These are phyloP conservation scores for Mycena kentingensis DNA, from an alignment of 768 basidiomycete genomes.

Conservation along the genomic window DNA sequence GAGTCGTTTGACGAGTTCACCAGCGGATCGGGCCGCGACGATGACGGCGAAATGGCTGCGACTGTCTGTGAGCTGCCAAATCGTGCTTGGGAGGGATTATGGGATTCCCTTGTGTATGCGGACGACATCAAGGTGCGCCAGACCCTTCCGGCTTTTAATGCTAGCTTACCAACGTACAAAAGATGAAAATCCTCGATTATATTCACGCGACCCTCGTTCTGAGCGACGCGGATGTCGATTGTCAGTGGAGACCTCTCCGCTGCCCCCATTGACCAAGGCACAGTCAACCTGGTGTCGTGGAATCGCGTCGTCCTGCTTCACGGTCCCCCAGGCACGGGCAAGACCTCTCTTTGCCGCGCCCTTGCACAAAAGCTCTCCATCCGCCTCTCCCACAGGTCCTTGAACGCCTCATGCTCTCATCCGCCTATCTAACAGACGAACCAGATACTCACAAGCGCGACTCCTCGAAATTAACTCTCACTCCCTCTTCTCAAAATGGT, in stretches of 20 bases:
- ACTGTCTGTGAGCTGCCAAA: slow-evolving; percentile 89
- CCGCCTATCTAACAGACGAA: slow-evolving; percentile 4
- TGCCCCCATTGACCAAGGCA: slow-evolving; percentile 2
- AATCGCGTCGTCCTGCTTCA: slow-evolving; percentile 93
- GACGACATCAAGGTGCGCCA: slow-evolving; percentile 89
- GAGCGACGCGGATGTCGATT: slow-evolving; percentile 84
- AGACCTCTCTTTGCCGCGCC: slow-evolving; percentile 92
- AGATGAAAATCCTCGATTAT: slow-evolving; percentile 84
- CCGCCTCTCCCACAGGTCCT: slow-evolving; percentile 80
- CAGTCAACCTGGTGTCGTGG: slow-evolving; percentile 92
- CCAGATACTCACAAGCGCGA: slow-evolving; percentile 82
- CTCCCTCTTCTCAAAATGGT: slow-evolving; percentile 98
- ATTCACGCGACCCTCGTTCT: slow-evolving; percentile 94
- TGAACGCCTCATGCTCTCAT: slow-evolving; percentile 21
- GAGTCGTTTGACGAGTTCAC: slow-evolving; percentile 77
- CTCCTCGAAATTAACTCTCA: slow-evolving; percentile 98
- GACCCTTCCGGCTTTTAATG: no score
- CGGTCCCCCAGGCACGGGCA: slow-evolving; percentile 97
- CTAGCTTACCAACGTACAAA: no score
- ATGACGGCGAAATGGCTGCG: slow-evolving; percentile 83
- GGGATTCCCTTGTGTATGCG: slow-evolving; percentile 88
- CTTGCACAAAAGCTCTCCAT: slow-evolving; percentile 95
- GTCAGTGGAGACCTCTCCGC: slow-evolving; percentile 36
- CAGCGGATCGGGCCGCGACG: slow-evolving; percentile 53
- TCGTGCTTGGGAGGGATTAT: slow-evolving; percentile 82